Base-by-base conservation (phyloP, 441 rosid species). In the Arabidopsis hybrid region DNA sequence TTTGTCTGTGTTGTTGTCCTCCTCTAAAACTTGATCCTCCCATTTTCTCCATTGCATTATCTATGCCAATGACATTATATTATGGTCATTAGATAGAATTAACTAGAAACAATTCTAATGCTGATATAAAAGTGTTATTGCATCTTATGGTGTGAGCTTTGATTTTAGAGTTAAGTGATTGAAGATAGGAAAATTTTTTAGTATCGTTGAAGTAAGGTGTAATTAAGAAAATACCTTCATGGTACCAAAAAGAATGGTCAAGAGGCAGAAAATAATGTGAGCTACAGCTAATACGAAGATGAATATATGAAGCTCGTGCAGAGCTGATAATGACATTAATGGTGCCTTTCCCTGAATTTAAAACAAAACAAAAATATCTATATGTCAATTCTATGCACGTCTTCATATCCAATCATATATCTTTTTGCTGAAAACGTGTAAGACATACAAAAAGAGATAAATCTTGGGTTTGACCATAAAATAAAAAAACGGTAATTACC, bases 241-340 rank as follows among this genome's bases (percentile, higher is more conserved):
- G 77, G 87, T 86, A 66, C 98, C 98, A 12, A 86, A 84, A 56
- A 92, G 75, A 70, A 92, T 91, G 56, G 98, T 92, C 59, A 90
- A 80, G 67, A 85, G 97, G 50, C 91, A 84, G 81, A 88, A 87
- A 42, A 83, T 63, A 58, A 94, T 92, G 55, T 94, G 99, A 7
- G 84, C 83, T 45, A 88, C 80, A 3, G 97, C 99, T 36, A 94
- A 88, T 26, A 90, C 94, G 6, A 94, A 92, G 82, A 92, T 89
- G 74, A 92, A 90, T 58, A 90, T 88, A 58, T 94, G 97, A 40
- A 94, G 89, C 79, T 94, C 93, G 63, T 94, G 97, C 60, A 93
- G 56, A 6, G 98, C 98, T 4, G 85, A 84, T n/a, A 78, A 16
- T 5, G 96, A 90, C 77, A 93, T 74, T 36, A 93, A 60, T 13